Percentiles rank a stretch among this genome's conserved stretches.
Conservation (phyloP, 495 filamentous ascomycete species). For the Sordaria brevicollis region DNA sequence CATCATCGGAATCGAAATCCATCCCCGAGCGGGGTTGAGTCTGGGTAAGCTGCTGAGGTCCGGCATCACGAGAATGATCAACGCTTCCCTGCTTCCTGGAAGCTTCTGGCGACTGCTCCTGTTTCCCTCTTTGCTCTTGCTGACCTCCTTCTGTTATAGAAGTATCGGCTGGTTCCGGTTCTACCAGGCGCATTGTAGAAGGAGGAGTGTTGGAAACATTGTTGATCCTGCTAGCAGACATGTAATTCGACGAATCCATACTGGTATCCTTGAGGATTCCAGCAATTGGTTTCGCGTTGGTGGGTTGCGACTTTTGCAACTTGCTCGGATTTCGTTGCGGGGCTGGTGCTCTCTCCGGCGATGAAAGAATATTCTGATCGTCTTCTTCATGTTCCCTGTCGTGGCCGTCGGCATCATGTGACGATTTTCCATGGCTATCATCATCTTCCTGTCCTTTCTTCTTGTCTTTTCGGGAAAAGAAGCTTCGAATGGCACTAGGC, state of each 20-base stretch:
- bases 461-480: constrained; percentile 94
- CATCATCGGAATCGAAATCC: constrained; percentile 42
- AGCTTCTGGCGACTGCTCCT: constrained; percentile 10
- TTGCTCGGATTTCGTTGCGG: constrained; percentile 56
- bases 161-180: constrained; percentile 40
- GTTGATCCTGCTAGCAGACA: constrained; percentile 31
- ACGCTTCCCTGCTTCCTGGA: constrained; percentile 9
- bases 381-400: constrained; percentile 37
- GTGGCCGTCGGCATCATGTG: constrained; percentile 33
- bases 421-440: constrained; percentile 55
- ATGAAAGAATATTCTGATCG: constrained; percentile 19
- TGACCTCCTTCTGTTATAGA: constrained; percentile 26
- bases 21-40: constrained; percentile 38
- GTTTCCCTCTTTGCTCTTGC: constrained; percentile 19
- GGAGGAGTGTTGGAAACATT: constrained; percentile 35
- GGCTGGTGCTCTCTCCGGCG: constrained; percentile 22
- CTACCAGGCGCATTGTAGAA: constrained; percentile 51
- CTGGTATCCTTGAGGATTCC: constrained; percentile 13
- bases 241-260: constrained; percentile 19
- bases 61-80: constrained; percentile 26
- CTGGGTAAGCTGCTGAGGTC: constrained; percentile 41
- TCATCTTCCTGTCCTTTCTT: constrained; percentile 65
- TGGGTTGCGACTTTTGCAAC: constrained; percentile 59
- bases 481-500: constrained; percentile 77
- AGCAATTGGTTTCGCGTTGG: constrained; percentile 31